A percentile compares a stretch with the other conserved stretches of the same genome.
Evolutionary conservation across 257 asterid genomes (phyloP).

Genomic region (Ehretia macrophylla): DNA sequence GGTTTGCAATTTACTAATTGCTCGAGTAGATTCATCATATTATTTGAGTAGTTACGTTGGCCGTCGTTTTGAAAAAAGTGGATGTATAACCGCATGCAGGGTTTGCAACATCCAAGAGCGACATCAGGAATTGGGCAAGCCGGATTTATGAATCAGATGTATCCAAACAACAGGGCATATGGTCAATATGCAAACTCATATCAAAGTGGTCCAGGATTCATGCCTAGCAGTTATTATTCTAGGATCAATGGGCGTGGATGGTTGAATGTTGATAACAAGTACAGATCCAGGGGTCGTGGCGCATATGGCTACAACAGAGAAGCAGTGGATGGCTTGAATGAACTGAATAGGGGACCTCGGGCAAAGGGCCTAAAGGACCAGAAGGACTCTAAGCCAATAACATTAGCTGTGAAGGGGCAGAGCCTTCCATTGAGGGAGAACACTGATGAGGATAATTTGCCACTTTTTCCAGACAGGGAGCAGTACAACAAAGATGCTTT

Average conservation of each 20-base stretch:
- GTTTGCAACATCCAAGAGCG: conserved; percentile 29
- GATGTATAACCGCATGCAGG: conserved; percentile 18
- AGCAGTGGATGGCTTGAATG: conserved; percentile 32
- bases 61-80: neutral
- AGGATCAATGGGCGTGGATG: conserved; percentile 27
- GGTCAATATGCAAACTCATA: conserved; percentile 24
- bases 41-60: neutral
- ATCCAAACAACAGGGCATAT: conserved; percentile 27
- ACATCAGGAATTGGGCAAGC: conserved; percentile 22
- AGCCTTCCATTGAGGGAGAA: conserved; percentile 24
- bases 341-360: conserved; percentile 40
- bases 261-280: conserved; percentile 29
- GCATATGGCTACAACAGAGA: conserved; percentile 18
- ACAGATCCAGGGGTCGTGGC: conserved; percentile 25
- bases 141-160: conserved; percentile 26
- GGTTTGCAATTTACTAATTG: too few species aligned
- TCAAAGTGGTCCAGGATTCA: conserved; percentile 21
- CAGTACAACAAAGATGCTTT: conserved; percentile 35
- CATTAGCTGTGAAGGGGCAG: conserved; percentile 31
- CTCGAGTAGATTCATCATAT: neutral
- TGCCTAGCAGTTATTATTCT: conserved; percentile 17
- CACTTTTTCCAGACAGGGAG: conserved; percentile 25
- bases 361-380: conserved; percentile 29
- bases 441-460: conserved; percentile 17
- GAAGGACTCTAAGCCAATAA: conserved; percentile 23